phyloP scores from a whole-genome alignment of 371 early-diverging fungal species.

The Mucor saturninus region DNA sequence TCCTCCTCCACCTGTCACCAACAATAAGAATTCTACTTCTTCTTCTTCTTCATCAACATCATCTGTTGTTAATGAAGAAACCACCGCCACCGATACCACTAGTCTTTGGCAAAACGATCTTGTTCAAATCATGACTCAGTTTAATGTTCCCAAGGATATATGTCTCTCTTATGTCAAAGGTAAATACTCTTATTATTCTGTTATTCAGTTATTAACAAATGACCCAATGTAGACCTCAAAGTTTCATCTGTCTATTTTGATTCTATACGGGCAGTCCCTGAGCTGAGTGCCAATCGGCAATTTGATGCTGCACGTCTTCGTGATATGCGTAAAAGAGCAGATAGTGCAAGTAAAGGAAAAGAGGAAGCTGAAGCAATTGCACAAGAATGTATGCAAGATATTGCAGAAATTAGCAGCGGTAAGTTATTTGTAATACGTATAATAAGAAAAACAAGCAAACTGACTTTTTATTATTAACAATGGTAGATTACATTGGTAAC shows the following conservation, averaged over 20 bases:
- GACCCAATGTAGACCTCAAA: constrained; percentile 22
- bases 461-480: not conserved
- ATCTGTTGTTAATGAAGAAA: constrained; percentile 4
- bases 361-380: constrained; percentile 71
- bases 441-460: not conserved
- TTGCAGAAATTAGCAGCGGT: constrained; percentile 89
- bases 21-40: constrained; percentile 2
- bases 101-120: constrained; percentile 36
- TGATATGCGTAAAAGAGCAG: constrained; percentile 89
- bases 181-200: constrained; percentile 6
- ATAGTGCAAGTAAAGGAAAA: constrained; percentile 59
- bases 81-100: constrained; percentile 21
- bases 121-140: constrained; percentile 35
- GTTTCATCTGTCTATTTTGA: constrained; percentile 52
- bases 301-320: constrained; percentile 84
- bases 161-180: constrained; percentile 24
- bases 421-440: constrained; percentile 10
- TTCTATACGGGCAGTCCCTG: constrained; percentile 75
- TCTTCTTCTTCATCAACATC: constrained; percentile 6
- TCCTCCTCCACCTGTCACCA: constrained; percentile 3
- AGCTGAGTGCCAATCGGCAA: constrained; percentile 65
- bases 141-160: constrained; percentile 24
- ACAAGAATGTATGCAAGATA: constrained; percentile 70
- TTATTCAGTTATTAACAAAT: not conserved
- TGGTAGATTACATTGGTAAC: constrained; percentile 64